These are phyloP conservation scores for Dipteronia sinensis DNA, from an alignment of 345 rosid genomes.

Conservation along the genomic window DNA sequence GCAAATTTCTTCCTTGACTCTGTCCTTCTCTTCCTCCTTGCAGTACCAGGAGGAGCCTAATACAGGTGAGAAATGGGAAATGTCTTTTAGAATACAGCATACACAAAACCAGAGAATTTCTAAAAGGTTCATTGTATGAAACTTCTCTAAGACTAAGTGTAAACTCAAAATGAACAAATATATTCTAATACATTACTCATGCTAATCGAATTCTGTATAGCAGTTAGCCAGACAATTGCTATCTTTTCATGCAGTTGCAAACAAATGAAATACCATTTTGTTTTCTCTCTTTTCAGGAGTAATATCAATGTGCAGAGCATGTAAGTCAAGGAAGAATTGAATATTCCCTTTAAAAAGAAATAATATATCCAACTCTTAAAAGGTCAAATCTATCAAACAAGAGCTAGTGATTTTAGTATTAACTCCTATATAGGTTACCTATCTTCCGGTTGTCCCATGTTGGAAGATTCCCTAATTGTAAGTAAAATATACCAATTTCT, in stretches of 20 bases:
- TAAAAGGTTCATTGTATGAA: neutral
- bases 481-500: neutral
- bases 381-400: neutral
- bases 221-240: too few relatives aligned
- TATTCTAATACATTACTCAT: too few relatives aligned
- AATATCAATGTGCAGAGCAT: neutral
- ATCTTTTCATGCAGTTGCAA: too few relatives aligned
- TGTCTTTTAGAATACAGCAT: conserved; percentile 9
- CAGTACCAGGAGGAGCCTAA: conserved; percentile 91
- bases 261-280: neutral
- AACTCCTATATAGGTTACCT: too few relatives aligned
- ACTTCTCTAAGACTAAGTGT: neutral
- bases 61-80: conserved; percentile 12
- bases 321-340: neutral
- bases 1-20: conserved; percentile 68
- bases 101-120: neutral
- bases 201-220: too few relatives aligned
- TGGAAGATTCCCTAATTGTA: too few relatives aligned
- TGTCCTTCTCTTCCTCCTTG: conserved; percentile 73
- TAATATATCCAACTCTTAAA: neutral
- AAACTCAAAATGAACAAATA: neutral
- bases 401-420: neutral
- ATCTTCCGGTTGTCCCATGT: too few relatives aligned
- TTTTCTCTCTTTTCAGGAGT: neutral
- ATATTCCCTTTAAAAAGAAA: neutral